Conservation (phyloP, 345 rosid genomes). For the Cardamine resedifolia region DNA sequence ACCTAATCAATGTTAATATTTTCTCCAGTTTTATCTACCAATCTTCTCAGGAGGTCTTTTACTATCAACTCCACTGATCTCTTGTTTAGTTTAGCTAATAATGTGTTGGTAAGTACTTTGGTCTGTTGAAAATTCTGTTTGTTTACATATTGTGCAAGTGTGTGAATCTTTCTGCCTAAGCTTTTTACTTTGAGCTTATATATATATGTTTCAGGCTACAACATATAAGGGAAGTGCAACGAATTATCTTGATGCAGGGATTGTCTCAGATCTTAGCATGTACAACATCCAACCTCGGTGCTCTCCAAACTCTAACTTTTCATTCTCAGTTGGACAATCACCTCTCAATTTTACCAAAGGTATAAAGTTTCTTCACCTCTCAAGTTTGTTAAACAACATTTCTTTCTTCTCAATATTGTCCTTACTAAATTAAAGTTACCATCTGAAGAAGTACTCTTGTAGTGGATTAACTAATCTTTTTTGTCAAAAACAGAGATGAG, state of each 20-base stretch:
- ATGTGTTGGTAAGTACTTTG: conserved; percentile 48
- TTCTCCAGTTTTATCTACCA: conserved; percentile 52
- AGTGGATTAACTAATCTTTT: not conserved
- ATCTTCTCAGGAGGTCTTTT: conserved; percentile 46
- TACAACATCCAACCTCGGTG: conserved; percentile 61
- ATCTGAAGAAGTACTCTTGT: not conserved
- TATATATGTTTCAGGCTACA: conserved; percentile 82
- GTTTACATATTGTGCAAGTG: not conserved
- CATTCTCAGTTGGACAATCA: conserved; percentile 34
- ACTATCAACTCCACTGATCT: conserved; percentile 40
- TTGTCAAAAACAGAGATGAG: conserved; percentile 5
- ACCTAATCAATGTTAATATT: not conserved
- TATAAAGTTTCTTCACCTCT: no score
- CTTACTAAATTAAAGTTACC: not conserved
- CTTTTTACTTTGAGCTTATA: conserved; percentile 16
- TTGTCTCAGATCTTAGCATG: conserved; percentile 45
- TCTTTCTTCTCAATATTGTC: not conserved
- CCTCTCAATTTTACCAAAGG: conserved; percentile 37
- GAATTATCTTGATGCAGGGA: conserved; percentile 62
- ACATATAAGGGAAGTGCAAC: conserved; percentile 29
- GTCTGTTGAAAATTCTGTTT: not conserved
- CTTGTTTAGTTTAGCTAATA: conserved; percentile 43
- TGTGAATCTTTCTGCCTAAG: not conserved
- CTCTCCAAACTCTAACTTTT: conserved; percentile 40
- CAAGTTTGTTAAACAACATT: no score